phyloP scores from a whole-genome alignment of 768 basidiomycete species.

The Postia placenta region DNA sequence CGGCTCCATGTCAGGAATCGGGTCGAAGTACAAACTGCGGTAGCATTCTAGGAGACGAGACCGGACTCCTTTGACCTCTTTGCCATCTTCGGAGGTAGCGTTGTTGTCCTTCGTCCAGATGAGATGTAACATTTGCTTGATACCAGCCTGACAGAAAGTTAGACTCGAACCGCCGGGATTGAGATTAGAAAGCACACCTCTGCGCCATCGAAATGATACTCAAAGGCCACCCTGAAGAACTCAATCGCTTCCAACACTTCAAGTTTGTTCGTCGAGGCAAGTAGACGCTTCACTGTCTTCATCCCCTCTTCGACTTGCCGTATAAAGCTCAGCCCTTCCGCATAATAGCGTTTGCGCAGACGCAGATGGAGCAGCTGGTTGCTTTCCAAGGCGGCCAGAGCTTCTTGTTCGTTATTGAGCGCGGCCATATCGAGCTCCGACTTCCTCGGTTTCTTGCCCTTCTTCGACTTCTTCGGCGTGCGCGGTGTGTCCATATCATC shows the following conservation, averaged over 20 bases:
- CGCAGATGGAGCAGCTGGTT: constrained; percentile 61
- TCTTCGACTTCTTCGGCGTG: constrained; percentile 23
- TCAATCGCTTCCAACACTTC: constrained; percentile 85
- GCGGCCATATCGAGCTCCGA: constrained; percentile 69
- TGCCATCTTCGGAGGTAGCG: constrained; percentile 63
- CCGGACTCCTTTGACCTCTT: constrained; percentile 83
- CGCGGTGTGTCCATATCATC: constrained; percentile 28
- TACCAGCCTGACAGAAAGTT: constrained; percentile 51
- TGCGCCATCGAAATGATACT: constrained; percentile 75
- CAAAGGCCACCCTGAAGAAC: constrained; percentile 79
- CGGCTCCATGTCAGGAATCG: constrained; percentile 61
- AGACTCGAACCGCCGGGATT: no score
- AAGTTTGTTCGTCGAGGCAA: constrained; percentile 81
- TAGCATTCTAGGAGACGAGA: constrained; percentile 88
- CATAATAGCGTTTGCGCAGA: constrained; percentile 79
- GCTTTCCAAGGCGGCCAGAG: constrained; percentile 61
- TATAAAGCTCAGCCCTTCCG: constrained; percentile 84
- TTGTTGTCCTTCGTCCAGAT: constrained; percentile 96
- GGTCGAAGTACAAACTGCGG: constrained; percentile 82
- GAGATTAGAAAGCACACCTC: constrained; percentile 58
- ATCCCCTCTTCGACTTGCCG: constrained; percentile 59
- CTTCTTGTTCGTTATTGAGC: constrained; percentile 64
- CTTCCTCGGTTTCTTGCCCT: constrained; percentile 49
- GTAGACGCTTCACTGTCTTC: constrained; percentile 64
- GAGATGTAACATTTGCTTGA: constrained; percentile 94